phyloP scores from a whole-genome alignment of 441 rosid genomes.

The Populus tomentosa region DNA sequence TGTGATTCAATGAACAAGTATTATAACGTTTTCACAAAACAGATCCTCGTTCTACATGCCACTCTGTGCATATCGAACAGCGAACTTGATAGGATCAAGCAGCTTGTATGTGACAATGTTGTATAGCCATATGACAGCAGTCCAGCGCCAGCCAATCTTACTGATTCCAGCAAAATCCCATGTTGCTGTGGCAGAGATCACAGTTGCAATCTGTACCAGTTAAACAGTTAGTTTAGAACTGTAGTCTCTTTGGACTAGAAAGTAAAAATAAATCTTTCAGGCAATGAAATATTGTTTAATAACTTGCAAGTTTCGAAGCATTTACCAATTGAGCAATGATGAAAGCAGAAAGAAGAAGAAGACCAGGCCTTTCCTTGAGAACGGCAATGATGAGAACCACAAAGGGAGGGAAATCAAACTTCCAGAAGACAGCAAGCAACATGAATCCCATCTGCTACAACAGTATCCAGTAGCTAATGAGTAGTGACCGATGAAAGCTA shows the following conservation, averaged over 20 bases:
- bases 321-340: slow-evolving; percentile 65
- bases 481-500: neutral
- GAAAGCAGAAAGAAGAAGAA: slow-evolving; percentile 53
- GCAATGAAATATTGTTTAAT: neutral
- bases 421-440: slow-evolving; percentile 86
- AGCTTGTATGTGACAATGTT: slow-evolving; percentile 64
- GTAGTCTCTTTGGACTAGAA: neutral
- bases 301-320: neutral
- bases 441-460: slow-evolving; percentile 75
- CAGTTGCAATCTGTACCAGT: slow-evolving; percentile 56
- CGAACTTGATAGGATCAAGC: slow-evolving; percentile 74
- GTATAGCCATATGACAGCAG: slow-evolving; percentile 77
- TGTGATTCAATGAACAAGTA: too few relatives aligned
- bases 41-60: slow-evolving; percentile 1
- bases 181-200: slow-evolving; percentile 53
- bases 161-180: slow-evolving; percentile 76
- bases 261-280: neutral
- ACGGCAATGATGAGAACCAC: slow-evolving; percentile 92
- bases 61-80: slow-evolving; percentile 64
- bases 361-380: slow-evolving; percentile 88
- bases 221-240: neutral
- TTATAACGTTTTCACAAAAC: too few relatives aligned
- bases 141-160: slow-evolving; percentile 87
- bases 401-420: slow-evolving; percentile 19
- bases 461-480: neutral